Conservation (phyloP, 2,329 filamentous ascomycete genomes). For the Colletotrichum gloeosporioides region DNA sequence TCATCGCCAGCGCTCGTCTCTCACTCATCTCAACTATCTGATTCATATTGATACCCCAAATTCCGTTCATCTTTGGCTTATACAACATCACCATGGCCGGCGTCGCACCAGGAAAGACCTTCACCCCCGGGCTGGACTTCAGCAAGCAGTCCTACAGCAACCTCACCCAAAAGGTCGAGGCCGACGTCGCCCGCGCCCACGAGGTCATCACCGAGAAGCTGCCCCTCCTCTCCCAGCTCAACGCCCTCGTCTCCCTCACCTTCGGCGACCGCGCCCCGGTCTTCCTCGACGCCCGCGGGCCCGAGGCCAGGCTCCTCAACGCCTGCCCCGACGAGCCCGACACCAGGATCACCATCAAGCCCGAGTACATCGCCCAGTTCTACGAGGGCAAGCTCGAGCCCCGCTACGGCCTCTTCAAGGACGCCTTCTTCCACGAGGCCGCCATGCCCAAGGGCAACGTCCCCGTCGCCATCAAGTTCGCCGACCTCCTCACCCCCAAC, state of each 20-base stretch:
- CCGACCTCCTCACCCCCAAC: neutral
- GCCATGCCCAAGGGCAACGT: constrained; percentile 3
- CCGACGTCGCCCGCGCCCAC: neutral
- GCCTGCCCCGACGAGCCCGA: neutral
- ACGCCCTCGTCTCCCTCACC: neutral
- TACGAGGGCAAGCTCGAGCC: constrained; percentile 7
- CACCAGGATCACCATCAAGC: neutral
- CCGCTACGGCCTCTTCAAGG: neutral
- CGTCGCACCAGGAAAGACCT: neutral
- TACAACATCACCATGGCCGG: neutral
- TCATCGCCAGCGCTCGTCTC: neutral
- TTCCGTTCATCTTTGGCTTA: neutral
- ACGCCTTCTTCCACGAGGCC: neutral
- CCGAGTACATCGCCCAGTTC: neutral
- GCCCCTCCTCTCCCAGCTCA: neutral
- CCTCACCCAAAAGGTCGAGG: neutral
- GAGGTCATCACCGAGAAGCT: neutral
- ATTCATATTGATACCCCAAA: neutral
- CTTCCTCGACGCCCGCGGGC: neutral
- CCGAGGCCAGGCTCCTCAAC: neutral
- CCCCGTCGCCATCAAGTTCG: neutral
- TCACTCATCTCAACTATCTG: neutral
- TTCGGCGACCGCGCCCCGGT: neutral
- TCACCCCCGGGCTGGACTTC: neutral
- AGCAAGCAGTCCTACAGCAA: neutral